Conservation (phyloP, 1,284 basidiomycete species). For the Ustilago loliicola region DNA sequence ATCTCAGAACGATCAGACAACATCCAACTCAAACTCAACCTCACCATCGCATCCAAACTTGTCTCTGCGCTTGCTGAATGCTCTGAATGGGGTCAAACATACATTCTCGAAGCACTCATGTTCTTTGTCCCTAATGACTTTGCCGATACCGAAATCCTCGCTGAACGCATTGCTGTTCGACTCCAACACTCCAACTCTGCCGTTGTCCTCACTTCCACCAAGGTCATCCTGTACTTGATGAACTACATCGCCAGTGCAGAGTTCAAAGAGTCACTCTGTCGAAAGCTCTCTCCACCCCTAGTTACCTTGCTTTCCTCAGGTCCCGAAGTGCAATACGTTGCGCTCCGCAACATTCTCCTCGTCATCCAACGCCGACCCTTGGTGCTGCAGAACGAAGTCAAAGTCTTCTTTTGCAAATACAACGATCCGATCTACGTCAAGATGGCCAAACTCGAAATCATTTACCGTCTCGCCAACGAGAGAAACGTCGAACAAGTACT, state of each 20-base stretch:
- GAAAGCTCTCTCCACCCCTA: conserved; percentile 92
- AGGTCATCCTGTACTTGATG: conserved; percentile 95
- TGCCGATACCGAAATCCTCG: conserved; percentile 90
- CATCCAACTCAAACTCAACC: conserved; percentile 83
- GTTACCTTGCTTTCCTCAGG: conserved; percentile 82
- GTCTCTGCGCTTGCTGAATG: conserved; percentile 87
- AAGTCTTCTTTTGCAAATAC: conserved; percentile 99
- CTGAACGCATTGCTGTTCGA: conserved; percentile 90
- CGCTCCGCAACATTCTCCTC: conserved; percentile 93
- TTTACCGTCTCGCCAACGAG: conserved; percentile 92
- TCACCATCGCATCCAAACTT: conserved; percentile 85
- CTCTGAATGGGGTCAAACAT: conserved; percentile 99
- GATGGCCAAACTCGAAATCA: conserved; percentile 97
- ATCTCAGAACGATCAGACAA: conserved; percentile 90
- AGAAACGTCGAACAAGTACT: conserved; percentile 92
- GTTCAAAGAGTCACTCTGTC: conserved; percentile 88
- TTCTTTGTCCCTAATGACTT: conserved; percentile 91
- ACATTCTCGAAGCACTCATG: conserved; percentile 93
- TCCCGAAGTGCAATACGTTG: conserved; percentile 98
- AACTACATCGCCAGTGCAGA: conserved; percentile 96
- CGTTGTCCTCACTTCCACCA: conserved; percentile 92
- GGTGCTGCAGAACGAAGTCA: conserved; percentile 95
- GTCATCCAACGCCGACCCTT: conserved; percentile 93
- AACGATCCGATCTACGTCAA: conserved; percentile 99
- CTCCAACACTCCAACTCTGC: conserved; percentile 95